Evolutionary conservation across 2,329 filamentous ascomycete genomes (phyloP).

Genomic region (Penicillium decumbens): DNA sequence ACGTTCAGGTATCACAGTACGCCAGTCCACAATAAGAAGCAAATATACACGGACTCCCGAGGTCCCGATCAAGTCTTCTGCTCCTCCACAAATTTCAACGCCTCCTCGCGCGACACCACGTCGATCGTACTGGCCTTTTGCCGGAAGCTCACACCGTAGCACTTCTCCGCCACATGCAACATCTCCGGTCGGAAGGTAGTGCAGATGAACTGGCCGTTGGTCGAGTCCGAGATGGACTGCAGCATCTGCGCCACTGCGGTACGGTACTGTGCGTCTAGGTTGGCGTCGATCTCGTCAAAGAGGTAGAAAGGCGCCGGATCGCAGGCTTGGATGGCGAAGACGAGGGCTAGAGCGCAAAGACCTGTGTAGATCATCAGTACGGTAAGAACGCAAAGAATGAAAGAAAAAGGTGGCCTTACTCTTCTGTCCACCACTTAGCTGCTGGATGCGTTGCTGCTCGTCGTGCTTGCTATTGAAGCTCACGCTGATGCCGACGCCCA

Average conservation of each 20-base stretch:
- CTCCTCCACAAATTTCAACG: constrained; percentile 89
- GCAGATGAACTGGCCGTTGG: constrained; percentile 83
- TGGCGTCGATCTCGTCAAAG: constrained; percentile 98
- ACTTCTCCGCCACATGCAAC: constrained; percentile 90
- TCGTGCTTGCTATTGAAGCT: constrained; percentile 99
- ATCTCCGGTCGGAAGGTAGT: constrained; percentile 98
- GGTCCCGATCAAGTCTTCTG: constrained; percentile 49
- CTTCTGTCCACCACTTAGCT: constrained; percentile 95
- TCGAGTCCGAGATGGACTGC: constrained; percentile 62
- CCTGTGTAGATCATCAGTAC: constrained; percentile 48
- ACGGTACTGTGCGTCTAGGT: constrained; percentile 94
- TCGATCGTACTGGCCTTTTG: constrained; percentile 95
- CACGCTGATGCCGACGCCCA: constrained; percentile 91
- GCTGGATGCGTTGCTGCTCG: constrained; percentile 95
- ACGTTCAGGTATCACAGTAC: constrained; percentile 18
- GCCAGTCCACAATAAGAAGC: constrained; percentile 15
- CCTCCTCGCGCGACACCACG: constrained; percentile 80
- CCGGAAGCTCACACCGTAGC: constrained; percentile 86
- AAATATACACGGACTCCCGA: constrained; percentile 2
- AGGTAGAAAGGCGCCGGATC: constrained; percentile 98
- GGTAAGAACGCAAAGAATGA: background rate
- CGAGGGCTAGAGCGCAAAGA: constrained; percentile 91
- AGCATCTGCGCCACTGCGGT: constrained; percentile 91
- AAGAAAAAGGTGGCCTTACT: constrained; percentile 54
- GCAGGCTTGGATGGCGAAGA: constrained; percentile 97